phyloP scores from a whole-genome alignment of 345 rosid genomes.

The Anacardium occidentale region DNA sequence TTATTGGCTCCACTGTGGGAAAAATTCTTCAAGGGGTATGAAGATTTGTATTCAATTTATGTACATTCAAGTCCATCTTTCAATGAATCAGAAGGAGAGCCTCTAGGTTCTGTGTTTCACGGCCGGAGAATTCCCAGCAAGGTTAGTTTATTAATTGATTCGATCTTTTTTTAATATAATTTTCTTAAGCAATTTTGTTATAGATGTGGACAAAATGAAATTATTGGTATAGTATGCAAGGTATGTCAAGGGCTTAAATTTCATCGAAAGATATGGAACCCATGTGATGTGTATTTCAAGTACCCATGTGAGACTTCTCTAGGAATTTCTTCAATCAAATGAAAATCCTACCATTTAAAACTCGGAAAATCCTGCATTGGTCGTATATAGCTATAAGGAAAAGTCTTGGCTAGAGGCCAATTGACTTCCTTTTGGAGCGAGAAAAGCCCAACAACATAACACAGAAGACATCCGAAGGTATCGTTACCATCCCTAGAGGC shows the following conservation, averaged over 20 bases:
- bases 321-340: background rate
- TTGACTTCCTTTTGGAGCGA: too few relatives aligned
- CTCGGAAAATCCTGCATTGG: background rate
- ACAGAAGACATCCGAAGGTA: too few relatives aligned
- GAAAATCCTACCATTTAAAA: background rate
- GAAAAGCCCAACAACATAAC: too few relatives aligned
- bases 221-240: background rate
- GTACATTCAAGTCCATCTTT: conserved; percentile 63
- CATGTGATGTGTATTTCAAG: background rate
- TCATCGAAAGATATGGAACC: background rate
- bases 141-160: conserved; percentile 39
- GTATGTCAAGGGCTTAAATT: background rate
- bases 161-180: background rate
- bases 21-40: conserved; percentile 64
- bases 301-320: background rate
- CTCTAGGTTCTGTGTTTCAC: conserved; percentile 48
- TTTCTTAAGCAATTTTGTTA: background rate
- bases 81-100: conserved; percentile 40
- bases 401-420: too few relatives aligned
- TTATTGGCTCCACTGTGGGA: conserved; percentile 83
- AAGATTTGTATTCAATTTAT: conserved; percentile 60
- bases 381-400: too few relatives aligned
- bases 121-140: conserved; percentile 76
- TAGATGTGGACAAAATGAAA: background rate
- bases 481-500: too few relatives aligned